Conservation (phyloP, 768 basidiomycete species). For the Gymnopilus dilepis region DNA sequence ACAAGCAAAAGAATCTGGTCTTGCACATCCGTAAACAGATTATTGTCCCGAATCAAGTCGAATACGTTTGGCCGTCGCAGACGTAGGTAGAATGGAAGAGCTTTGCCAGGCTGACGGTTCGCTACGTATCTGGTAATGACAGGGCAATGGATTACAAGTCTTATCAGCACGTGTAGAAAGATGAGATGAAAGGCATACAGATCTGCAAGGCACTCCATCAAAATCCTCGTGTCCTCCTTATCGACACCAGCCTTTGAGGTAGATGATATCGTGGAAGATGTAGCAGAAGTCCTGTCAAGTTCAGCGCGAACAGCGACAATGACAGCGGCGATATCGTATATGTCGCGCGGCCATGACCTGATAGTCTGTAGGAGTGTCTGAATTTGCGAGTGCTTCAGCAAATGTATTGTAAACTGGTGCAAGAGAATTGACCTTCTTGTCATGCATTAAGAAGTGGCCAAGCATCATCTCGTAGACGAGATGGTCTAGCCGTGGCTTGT, state of each 20-base stretch:
- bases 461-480: slow-evolving; percentile 96
- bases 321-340: slow-evolving; percentile 88
- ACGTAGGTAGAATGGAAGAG: slow-evolving; percentile 87
- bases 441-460: slow-evolving; percentile 80
- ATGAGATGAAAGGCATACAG: slow-evolving; percentile 53
- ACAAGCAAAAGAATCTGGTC: slow-evolving; percentile 92
- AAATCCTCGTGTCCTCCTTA: slow-evolving; percentile 55
- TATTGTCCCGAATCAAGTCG: slow-evolving; percentile 91
- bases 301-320: slow-evolving; percentile 89
- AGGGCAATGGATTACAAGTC: background rate
- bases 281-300: slow-evolving; percentile 65
- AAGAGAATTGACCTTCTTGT: slow-evolving; percentile 59
- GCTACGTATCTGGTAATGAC: slow-evolving; percentile 65
- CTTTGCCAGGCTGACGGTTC: slow-evolving; percentile 94
- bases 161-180: background rate
- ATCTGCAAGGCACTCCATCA: slow-evolving; percentile 97
- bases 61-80: slow-evolving; percentile 90
- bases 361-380: slow-evolving; percentile 81
- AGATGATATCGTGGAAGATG: slow-evolving; percentile 48
- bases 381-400: background rate
- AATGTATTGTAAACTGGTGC: background rate
- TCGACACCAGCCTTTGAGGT: background rate
- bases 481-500: slow-evolving; percentile 77
- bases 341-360: slow-evolving; percentile 87
- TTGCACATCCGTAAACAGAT: slow-evolving; percentile 92